Conservation (phyloP, 805 yeast genomes). For the Schwanniomyces yamadae region DNA sequence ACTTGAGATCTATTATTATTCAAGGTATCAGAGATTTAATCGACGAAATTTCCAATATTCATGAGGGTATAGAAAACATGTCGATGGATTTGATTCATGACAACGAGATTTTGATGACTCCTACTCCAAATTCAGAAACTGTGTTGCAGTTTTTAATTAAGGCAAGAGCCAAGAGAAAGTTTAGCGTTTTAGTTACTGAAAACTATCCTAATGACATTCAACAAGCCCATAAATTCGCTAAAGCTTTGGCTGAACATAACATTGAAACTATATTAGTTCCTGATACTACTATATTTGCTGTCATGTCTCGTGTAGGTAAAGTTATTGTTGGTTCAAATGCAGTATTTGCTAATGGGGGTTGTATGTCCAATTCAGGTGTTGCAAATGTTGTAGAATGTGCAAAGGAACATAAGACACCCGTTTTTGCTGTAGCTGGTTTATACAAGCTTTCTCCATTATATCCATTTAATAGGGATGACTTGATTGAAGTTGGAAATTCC, state of each 20-base stretch:
- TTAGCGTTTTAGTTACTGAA: conserved; percentile 90
- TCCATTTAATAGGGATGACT: conserved; percentile 81
- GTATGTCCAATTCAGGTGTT: conserved; percentile 85
- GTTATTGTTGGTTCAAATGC: conserved; percentile 90
- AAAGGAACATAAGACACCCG: conserved; percentile 92
- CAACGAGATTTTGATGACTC: conserved; percentile 78
- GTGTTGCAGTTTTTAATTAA: conserved; percentile 82
- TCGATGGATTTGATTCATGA: conserved; percentile 94
- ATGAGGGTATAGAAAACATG: conserved; percentile 88
- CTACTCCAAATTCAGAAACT: conserved; percentile 92
- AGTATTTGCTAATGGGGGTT: conserved; percentile 95
- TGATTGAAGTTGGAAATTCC: conserved; percentile 89
- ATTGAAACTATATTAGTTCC: conserved; percentile 91
- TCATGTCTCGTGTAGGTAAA: conserved; percentile 96
- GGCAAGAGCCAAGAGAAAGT: conserved; percentile 86
- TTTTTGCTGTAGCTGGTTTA: conserved; percentile 90
- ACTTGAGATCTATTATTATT: conserved; percentile 79
- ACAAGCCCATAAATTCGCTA: conserved; percentile 76
- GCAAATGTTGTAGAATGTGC: conserved; percentile 95
- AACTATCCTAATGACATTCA: conserved; percentile 85
- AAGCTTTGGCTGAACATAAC: conserved; percentile 75
- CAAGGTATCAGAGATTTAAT: conserved; percentile 90
- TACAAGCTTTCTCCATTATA: conserved; percentile 91
- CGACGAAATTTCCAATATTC: conserved; percentile 86
- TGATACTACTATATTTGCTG: conserved; percentile 88